Conservation (phyloP, 2,329 filamentous ascomycete genomes). For the Microdochium nivale region DNA sequence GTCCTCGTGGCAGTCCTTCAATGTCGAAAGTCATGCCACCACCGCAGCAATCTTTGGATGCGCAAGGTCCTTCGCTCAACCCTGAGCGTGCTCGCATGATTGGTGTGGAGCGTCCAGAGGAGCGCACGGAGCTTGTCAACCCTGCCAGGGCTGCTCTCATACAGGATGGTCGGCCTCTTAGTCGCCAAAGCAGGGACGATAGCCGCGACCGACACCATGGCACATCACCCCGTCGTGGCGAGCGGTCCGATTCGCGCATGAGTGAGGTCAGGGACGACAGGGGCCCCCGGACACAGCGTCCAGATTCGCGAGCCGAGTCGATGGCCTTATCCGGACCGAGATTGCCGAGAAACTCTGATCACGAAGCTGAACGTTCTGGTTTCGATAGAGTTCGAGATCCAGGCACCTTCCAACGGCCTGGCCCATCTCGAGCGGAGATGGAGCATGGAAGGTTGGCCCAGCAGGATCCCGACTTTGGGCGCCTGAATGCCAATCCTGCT, state of each 20-base stretch:
- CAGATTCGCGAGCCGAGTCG: conserved; percentile 21
- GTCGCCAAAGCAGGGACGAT: conserved; percentile 33
- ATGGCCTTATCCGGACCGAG: conserved; percentile 13
- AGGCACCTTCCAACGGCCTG: conserved; percentile 26
- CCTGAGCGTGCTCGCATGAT: conserved; percentile 46
- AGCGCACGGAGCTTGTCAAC: conserved; percentile 33
- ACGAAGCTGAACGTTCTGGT: conserved; percentile 28
- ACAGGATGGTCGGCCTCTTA: conserved; percentile 26
- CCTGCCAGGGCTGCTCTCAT: conserved; percentile 38
- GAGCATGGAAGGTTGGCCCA: conserved; percentile 42
- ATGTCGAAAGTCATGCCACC: conserved; percentile 20
- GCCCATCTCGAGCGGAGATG: conserved; percentile 30
- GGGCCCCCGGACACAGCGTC: conserved; percentile 31
- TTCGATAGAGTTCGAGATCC: conserved; percentile 32
- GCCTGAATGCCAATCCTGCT: conserved; percentile 34
- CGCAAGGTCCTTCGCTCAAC: conserved; percentile 41
- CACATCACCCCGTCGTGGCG: conserved; percentile 28
- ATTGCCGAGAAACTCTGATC: conserved; percentile 21
- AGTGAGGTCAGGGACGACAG: conserved; percentile 39
- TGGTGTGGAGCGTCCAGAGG: conserved; percentile 21
- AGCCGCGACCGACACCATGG: conserved; percentile 29
- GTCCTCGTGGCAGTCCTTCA: conserved; percentile 14
- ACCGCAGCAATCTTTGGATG: conserved; percentile 14
- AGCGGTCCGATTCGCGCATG: conserved; percentile 24
- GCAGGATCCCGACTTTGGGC: conserved; percentile 55